These are phyloP conservation scores for Penicillium manginii DNA, from an alignment of 495 filamentous ascomycete genomes.

Conservation along the genomic window DNA sequence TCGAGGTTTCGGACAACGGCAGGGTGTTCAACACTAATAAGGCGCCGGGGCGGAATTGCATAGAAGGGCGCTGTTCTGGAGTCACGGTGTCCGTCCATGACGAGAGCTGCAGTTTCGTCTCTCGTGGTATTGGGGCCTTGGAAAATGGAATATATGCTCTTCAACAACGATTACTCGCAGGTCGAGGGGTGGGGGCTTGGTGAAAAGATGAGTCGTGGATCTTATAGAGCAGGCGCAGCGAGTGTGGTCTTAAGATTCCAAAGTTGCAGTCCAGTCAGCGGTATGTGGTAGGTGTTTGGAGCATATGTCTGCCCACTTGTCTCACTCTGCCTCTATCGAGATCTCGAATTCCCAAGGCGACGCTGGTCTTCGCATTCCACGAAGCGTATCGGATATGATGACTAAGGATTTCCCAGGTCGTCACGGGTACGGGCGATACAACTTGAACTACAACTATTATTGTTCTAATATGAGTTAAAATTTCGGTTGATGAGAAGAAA, in stretches of 20 bases:
- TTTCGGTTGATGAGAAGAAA: too few relatives aligned
- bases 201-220: not conserved
- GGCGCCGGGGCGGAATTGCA: constrained; percentile 60
- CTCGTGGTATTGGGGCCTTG: too few relatives aligned
- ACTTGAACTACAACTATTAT: too few relatives aligned
- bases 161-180: not conserved
- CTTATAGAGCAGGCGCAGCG: not conserved
- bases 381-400: constrained; percentile 10
- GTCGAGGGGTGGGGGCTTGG: not conserved
- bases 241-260: not conserved
- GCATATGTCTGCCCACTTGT: not conserved
- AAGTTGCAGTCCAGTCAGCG: too few relatives aligned
- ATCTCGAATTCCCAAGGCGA: not conserved
- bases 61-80: constrained; percentile 55
- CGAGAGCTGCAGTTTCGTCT: not conserved
- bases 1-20: constrained; percentile 81
- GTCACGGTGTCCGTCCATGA: constrained; percentile 28
- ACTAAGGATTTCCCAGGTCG: constrained; percentile 7
- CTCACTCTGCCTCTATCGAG: not conserved
- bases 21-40: constrained; percentile 88
- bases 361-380: constrained; percentile 4
- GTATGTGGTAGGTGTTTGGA: too few relatives aligned
- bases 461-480: too few relatives aligned
- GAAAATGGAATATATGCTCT: too few relatives aligned
- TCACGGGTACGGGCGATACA: not conserved